Evolutionary conservation across 1,139 yeast genomes (phyloP).

Genomic region (Suhomyces maxii): DNA sequence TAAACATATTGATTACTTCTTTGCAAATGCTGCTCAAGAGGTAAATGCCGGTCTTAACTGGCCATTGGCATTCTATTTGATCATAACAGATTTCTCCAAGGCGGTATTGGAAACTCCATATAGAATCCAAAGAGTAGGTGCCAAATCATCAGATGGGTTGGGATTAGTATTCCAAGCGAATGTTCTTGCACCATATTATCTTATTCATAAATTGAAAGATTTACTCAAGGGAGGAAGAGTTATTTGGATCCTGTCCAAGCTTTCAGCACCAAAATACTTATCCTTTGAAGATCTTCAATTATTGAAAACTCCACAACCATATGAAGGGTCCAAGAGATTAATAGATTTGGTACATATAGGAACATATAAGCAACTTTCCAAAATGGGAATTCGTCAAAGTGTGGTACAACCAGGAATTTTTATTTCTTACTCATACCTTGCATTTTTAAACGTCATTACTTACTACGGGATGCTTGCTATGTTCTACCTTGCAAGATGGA

Average conservation of each 20-base stretch:
- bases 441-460: slow-evolving; percentile 73
- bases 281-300: slow-evolving; percentile 76
- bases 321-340: slow-evolving; percentile 89
- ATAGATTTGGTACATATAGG: slow-evolving; percentile 82
- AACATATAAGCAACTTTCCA: slow-evolving; percentile 51
- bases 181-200: slow-evolving; percentile 90
- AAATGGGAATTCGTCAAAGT: slow-evolving; percentile 63
- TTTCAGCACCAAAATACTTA: slow-evolving; percentile 70
- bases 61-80: slow-evolving; percentile 69
- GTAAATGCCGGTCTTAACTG: slow-evolving; percentile 86
- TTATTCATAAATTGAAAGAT: slow-evolving; percentile 61
- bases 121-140: slow-evolving; percentile 77
- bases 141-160: slow-evolving; percentile 66
- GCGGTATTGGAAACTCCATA: slow-evolving; percentile 86
- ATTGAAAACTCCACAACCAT: slow-evolving; percentile 61
- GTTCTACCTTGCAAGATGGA: slow-evolving; percentile 78
- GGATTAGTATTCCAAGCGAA: slow-evolving; percentile 94
- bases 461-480: slow-evolving; percentile 81
- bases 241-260: slow-evolving; percentile 83
- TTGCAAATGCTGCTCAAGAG: slow-evolving; percentile 89
- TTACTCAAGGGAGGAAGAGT: slow-evolving; percentile 62
- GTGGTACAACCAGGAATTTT: slow-evolving; percentile 94
- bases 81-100: slow-evolving; percentile 61
- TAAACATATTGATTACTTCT: slow-evolving; percentile 68
- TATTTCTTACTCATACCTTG: slow-evolving; percentile 76